These are phyloP conservation scores for Melanopsichium pennsylvanicum DNA, from an alignment of 1,284 basidiomycete genomes.

Conservation along the genomic window DNA sequence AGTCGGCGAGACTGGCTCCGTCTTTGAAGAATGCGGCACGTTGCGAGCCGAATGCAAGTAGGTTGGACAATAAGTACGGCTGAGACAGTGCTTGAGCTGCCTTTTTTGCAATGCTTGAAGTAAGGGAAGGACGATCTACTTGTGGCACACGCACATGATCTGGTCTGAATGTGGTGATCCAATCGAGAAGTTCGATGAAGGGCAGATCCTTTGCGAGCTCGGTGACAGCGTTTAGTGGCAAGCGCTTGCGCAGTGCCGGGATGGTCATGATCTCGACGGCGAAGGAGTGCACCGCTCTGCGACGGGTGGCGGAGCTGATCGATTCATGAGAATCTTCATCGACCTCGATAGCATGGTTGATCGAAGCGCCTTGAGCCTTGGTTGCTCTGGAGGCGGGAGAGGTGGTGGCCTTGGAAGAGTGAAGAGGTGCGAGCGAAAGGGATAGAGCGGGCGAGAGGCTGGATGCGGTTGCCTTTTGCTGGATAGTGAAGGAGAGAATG, in stretches of 20 bases:
- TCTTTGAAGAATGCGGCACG: slow-evolving; percentile 49
- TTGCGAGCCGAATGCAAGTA: slow-evolving; percentile 47
- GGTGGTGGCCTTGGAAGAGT: slow-evolving; percentile 12
- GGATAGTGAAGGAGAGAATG: slow-evolving; percentile 30
- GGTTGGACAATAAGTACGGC: slow-evolving; percentile 51
- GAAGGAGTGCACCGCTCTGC: slow-evolving; percentile 27
- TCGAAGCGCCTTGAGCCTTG: slow-evolving; percentile 1
- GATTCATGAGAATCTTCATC: slow-evolving; percentile 6
- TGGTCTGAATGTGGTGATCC: slow-evolving; percentile 20
- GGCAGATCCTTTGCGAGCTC: slow-evolving; percentile 52
- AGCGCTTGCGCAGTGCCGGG: slow-evolving; percentile 38
- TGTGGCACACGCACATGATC: background rate
- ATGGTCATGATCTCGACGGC: slow-evolving; percentile 42
- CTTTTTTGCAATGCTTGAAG: slow-evolving; percentile 8
- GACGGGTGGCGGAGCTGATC: background rate
- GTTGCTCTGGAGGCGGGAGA: background rate
- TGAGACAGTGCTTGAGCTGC: slow-evolving; percentile 13
- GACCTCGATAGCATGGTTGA: slow-evolving; percentile 13
- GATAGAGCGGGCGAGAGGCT: slow-evolving; percentile 21
- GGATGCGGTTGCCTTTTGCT: slow-evolving; percentile 25
- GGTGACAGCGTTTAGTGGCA: slow-evolving; percentile 45
- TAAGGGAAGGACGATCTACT: background rate
- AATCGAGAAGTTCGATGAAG: slow-evolving; percentile 38
- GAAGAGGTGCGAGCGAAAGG: slow-evolving; percentile 30
- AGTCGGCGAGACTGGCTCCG: slow-evolving; percentile 29